Base-by-base conservation (phyloP, 169 alveolate species). In the Plasmodium ovale region DNA sequence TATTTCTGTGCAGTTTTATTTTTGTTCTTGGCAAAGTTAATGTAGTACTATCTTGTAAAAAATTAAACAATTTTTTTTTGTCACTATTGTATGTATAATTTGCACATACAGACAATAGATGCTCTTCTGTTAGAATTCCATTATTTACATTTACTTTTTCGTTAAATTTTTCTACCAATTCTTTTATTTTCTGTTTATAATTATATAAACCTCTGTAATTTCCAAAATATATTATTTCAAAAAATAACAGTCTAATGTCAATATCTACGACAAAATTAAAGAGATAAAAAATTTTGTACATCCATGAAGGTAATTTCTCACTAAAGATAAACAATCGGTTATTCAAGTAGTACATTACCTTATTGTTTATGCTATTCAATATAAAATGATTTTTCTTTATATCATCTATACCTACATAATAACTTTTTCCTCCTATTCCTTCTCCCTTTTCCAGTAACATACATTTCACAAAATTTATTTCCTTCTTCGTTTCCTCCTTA, bases 161-260 rank as follows among this genome's bases (percentile, higher is more conserved):
- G 62, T 85, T 85, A 60, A 85, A 85, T 33, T 85, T 85, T 68
- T 85, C 91, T 14, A 85, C 91, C n/a, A 85, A 35, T 69, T 85
- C 91, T 70, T 85, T 85, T 85, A 85, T 85, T 51, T 70, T 85
- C 53, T 69, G 73, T 35, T 70, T 67, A 71, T 85, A 85, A 85
- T 85, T 85, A 56, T 85, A 70, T 56, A 85, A 69, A 60, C 91
- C 91, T 68, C 91, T 85, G 69, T 85, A 85, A 33, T 69, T 70
- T 9, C 91, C 91, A 85, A 85, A 85, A 42, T 85, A 85, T 27
- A 25, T 35, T 23, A 85, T 16, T 49, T 85, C 91, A 42, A 85
- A 85, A 69, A 69, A 85, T 37, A 85, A 33, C 0, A 70, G 53
- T 49, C 91, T 54, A 27, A 85, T 85, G 21, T 85, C 91, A 85